These are phyloP conservation scores for Cytospora paraplurivora DNA, from an alignment of 2,329 filamentous ascomycete species.

Conservation along the genomic window DNA sequence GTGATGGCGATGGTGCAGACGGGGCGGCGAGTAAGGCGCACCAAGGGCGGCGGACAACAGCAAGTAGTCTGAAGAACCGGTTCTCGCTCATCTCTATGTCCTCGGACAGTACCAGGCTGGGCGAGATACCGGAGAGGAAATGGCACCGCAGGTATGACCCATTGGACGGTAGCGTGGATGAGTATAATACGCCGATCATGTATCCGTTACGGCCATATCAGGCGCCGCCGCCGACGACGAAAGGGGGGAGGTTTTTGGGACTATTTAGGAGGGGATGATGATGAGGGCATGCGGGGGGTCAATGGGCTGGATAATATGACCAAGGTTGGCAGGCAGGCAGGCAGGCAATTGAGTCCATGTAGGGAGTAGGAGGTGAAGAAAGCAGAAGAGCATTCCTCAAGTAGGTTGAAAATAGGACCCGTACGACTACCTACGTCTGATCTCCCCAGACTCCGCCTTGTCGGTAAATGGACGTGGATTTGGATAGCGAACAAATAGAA, in stretches of 20 bases:
- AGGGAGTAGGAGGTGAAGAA: no score
- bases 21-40: conserved; percentile 7
- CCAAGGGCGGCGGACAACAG: conserved; percentile 10
- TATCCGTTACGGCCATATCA: conserved; percentile 39
- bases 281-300: no score
- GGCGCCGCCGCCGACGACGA: conserved; percentile 32
- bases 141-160: conserved; percentile 28
- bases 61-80: conserved; percentile 29
- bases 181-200: conserved; percentile 37
- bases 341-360: no score
- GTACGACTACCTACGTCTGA: no score
- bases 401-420: no score
- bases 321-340: no score
- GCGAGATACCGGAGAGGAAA: conserved; percentile 39
- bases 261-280: conserved; percentile 34
- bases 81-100: conserved; percentile 38
- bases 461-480: no score
- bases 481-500: no score
- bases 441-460: no score
- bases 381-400: no score
- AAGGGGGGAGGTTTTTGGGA: conserved; percentile 36
- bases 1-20: conserved; percentile 1
- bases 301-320: no score
- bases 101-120: conserved; percentile 40
- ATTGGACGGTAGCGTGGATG: conserved; percentile 30